Evolutionary conservation across 352 stramenopile species (phyloP).

Genomic region (Phytophthora agathidicida): DNA sequence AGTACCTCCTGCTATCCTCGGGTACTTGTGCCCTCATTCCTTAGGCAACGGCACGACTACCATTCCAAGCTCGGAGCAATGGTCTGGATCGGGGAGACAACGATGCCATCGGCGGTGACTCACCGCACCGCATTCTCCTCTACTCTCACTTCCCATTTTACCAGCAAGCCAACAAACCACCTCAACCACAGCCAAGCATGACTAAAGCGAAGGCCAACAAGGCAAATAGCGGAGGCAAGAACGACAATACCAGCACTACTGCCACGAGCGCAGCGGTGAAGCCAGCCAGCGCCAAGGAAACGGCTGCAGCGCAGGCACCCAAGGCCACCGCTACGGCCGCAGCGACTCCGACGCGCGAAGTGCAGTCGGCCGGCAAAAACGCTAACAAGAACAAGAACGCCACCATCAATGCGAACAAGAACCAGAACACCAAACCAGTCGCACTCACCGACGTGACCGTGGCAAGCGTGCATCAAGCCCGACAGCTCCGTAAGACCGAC

Average conservation of each 20-base stretch:
- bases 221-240: too few species aligned
- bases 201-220: constrained; percentile 19
- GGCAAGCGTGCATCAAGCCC: constrained; percentile 15
- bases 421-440: not conserved
- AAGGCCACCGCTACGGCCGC: not conserved
- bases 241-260: not conserved
- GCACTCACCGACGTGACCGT: constrained; percentile 6
- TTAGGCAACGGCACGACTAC: too few species aligned
- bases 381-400: not conserved
- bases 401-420: not conserved
- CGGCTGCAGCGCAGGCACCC: not conserved
- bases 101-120: too few species aligned
- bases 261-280: not conserved
- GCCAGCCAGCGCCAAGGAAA: not conserved
- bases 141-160: constrained; percentile 12
- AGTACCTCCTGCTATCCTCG: too few species aligned
- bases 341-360: not conserved
- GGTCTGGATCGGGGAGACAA: too few species aligned
- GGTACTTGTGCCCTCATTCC: too few species aligned
- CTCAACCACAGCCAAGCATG: constrained; percentile 7
- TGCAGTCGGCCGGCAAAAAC: constrained; percentile 7
- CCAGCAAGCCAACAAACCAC: constrained; percentile 11
- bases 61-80: too few species aligned
- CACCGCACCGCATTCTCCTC: not conserved
- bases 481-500: constrained; percentile 24